Evolutionary conservation across 176 grass and related monocot species (phyloP).

Genomic region (Musa schizocarpa): DNA sequence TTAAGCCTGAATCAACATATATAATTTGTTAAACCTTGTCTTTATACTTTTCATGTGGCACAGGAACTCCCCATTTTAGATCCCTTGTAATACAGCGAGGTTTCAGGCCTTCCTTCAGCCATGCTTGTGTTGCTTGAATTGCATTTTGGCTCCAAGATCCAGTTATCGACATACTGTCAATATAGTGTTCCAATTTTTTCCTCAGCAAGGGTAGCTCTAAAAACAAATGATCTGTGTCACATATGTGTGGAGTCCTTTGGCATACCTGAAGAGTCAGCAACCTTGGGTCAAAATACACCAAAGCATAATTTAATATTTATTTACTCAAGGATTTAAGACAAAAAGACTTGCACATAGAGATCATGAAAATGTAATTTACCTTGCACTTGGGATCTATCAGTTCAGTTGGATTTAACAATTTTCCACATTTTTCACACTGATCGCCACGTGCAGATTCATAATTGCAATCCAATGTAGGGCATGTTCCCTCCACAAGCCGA

Average conservation of each 20-base stretch:
- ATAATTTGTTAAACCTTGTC: constrained; percentile 53
- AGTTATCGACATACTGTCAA: constrained; percentile 65
- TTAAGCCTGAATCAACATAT: neutral
- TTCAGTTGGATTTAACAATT: constrained; percentile 88
- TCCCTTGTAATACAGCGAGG: constrained; percentile 89
- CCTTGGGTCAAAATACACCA: neutral
- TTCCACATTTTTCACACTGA: constrained; percentile 95
- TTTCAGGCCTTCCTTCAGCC: constrained; percentile 95
- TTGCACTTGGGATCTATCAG: constrained; percentile 92
- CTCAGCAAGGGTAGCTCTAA: constrained; percentile 78
- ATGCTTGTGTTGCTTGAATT: constrained; percentile 93
- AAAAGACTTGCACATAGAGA: neutral
- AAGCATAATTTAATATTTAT: neutral
- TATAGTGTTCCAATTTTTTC: constrained; percentile 74
- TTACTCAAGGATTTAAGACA: neutral
- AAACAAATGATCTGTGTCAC: constrained; percentile 96
- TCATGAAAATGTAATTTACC: constrained; percentile 28
- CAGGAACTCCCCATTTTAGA: constrained; percentile 97
- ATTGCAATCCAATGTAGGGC: constrained; percentile 66
- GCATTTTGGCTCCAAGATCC: constrained; percentile 96
- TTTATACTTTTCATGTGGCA: constrained; percentile 95
- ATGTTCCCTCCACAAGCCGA: constrained; percentile 80
- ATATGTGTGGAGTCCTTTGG: constrained; percentile 59
- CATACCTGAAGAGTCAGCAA: constrained; percentile 42
- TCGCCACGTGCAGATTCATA: constrained; percentile 77